Conservation (phyloP, 495 filamentous ascomycete genomes). For the Paragyromitra xinjiangensis region DNA sequence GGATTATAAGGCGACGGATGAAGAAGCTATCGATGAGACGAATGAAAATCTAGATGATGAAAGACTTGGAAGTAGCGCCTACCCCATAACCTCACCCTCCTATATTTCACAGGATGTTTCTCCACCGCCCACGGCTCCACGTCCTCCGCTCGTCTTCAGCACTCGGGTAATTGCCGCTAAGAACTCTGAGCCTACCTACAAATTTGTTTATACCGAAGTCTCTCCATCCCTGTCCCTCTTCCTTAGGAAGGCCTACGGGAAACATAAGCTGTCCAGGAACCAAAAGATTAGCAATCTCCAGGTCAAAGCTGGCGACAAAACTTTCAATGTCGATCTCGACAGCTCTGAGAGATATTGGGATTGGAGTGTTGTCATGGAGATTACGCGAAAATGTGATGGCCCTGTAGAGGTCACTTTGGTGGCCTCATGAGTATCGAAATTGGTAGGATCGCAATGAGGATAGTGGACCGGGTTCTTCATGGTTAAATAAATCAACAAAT, state of each 20-base stretch:
- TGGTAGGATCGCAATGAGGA: not conserved
- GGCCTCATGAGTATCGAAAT: no score
- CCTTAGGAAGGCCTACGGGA: not conserved
- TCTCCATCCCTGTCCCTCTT: not conserved
- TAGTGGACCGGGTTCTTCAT: not conserved
- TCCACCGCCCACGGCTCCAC: not conserved
- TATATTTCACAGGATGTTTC: not conserved
- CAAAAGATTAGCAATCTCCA: constrained; percentile 10
- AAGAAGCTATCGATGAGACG: not conserved
- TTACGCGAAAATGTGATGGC: not conserved
- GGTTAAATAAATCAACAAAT: not conserved
- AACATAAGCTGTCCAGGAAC: not conserved
- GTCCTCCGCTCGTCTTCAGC: constrained; percentile 8
- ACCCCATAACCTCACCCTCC: not conserved
- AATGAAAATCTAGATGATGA: not conserved
- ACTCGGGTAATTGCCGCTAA: not conserved
- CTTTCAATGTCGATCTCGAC: not conserved
- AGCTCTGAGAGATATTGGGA: constrained; percentile 8
- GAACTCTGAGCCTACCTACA: constrained; percentile 5
- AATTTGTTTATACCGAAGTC: constrained; percentile 13
- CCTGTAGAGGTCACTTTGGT: not conserved
- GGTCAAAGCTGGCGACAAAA: not conserved
- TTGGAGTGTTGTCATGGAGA: constrained; percentile 3
- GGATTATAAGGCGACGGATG: not conserved
- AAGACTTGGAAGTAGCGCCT: not conserved